These are phyloP conservation scores for Penicillium sp. DNA, from an alignment of 2,329 filamentous ascomycete genomes.

Conservation along the genomic window DNA sequence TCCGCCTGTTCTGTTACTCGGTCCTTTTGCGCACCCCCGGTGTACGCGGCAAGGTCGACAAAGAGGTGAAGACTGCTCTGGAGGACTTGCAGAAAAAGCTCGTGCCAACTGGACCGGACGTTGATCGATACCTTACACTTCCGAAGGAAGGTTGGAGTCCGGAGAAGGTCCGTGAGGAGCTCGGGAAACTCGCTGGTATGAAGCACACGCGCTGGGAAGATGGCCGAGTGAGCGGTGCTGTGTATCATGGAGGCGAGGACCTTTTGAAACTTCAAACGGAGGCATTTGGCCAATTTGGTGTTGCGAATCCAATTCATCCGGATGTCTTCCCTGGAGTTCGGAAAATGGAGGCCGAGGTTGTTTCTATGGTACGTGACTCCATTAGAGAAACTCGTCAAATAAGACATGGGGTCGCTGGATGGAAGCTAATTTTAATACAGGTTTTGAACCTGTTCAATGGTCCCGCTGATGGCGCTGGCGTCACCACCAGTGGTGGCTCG, in stretches of 20 bases:
- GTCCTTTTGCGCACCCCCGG: slow-evolving; percentile 84
- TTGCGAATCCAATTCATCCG: slow-evolving; percentile 94
- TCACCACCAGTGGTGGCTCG: slow-evolving; percentile 88
- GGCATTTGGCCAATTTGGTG: slow-evolving; percentile 90
- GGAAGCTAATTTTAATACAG: slow-evolving; percentile 33
- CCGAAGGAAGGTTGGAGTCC: slow-evolving; percentile 81
- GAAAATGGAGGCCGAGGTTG: slow-evolving; percentile 99
- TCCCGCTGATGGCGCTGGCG: slow-evolving; percentile 79
- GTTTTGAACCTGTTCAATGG: slow-evolving; percentile 82
- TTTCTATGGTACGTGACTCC: slow-evolving; percentile 73
- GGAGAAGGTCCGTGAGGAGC: slow-evolving; percentile 76
- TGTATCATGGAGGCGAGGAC: slow-evolving; percentile 89
- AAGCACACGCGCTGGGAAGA: slow-evolving; percentile 97
- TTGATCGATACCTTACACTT: slow-evolving; percentile 72
- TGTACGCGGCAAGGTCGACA: slow-evolving; percentile 80
- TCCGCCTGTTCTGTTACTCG: slow-evolving; percentile 75
- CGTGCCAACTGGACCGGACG: slow-evolving; percentile 68
- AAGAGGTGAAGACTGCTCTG: slow-evolving; percentile 78
- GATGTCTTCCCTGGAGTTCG: slow-evolving; percentile 97
- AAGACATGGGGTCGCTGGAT: neutral
- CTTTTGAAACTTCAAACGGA: slow-evolving; percentile 84
- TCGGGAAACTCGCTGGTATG: slow-evolving; percentile 77
- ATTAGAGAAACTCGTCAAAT: neutral
- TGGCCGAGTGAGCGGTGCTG: slow-evolving; percentile 87
- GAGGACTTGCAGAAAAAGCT: slow-evolving; percentile 81